Percentiles rank a stretch among this genome's conserved stretches.
phyloP scores from a whole-genome alignment of 2,329 filamentous ascomycete species.

The Trichoderma brevicompactum region DNA sequence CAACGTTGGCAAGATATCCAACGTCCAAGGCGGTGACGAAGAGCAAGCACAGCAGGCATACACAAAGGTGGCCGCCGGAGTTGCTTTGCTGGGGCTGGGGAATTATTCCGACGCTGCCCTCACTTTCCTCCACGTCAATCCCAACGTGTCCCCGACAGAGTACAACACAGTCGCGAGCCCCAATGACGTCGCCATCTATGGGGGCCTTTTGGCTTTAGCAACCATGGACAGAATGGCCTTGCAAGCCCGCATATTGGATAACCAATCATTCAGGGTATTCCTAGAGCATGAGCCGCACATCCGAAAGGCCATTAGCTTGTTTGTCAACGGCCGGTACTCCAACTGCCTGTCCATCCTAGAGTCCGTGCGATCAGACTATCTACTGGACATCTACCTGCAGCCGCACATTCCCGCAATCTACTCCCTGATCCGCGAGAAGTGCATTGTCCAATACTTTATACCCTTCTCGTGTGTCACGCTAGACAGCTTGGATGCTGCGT shows the following conservation, averaged over 20 bases:
- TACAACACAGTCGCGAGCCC: slow-evolving; percentile 75
- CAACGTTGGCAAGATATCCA: slow-evolving; percentile 66
- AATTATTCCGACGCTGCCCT: slow-evolving; percentile 67
- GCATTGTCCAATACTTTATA: slow-evolving; percentile 89
- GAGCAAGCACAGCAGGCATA: slow-evolving; percentile 53
- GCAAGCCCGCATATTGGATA: slow-evolving; percentile 77
- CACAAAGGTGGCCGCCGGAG: slow-evolving; percentile 55
- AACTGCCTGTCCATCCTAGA: slow-evolving; percentile 82
- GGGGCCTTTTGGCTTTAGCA: slow-evolving; percentile 85
- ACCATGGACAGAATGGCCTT: slow-evolving; percentile 82
- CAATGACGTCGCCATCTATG: slow-evolving; percentile 92
- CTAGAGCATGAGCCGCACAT: slow-evolving; percentile 94
- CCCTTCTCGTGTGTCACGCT: slow-evolving; percentile 89
- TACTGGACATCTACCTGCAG: slow-evolving; percentile 86
- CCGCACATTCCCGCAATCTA: slow-evolving; percentile 74
- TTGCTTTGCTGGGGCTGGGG: slow-evolving; percentile 53
- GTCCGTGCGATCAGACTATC: slow-evolving; percentile 79
- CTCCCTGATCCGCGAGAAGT: slow-evolving; percentile 79
- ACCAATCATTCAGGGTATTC: slow-evolving; percentile 78
- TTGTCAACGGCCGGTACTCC: slow-evolving; percentile 88
- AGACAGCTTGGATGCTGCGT: slow-evolving; percentile 75
- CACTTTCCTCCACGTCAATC: slow-evolving; percentile 69
- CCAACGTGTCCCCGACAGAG: slow-evolving; percentile 52
- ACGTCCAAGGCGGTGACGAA: slow-evolving; percentile 52
- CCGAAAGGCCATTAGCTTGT: slow-evolving; percentile 85